phyloP scores from a whole-genome alignment of 78 protist species.

The Dictyostelium firmibasis region DNA sequence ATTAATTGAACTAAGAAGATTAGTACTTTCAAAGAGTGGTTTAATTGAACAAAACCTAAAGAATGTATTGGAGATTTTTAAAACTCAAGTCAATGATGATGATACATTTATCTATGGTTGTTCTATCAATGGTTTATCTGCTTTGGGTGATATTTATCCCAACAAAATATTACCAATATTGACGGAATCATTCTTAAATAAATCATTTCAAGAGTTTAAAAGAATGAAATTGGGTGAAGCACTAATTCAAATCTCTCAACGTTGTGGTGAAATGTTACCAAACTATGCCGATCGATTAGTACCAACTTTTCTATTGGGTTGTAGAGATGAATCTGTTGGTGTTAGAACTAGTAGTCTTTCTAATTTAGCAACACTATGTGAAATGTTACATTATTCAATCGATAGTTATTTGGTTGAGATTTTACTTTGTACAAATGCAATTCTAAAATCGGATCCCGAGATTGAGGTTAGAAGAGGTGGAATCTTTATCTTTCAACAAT shows the following conservation, averaged over 20 bases:
- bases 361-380: constrained; percentile 62
- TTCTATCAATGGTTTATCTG: constrained; percentile 68
- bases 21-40: constrained; percentile 27
- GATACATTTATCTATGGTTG: constrained; percentile 78
- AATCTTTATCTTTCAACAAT: constrained; percentile 29
- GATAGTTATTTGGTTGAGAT: constrained; percentile 66
- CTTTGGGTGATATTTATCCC: constrained; percentile 82
- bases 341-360: constrained; percentile 68
- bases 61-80: constrained; percentile 49
- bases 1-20: constrained; percentile 39
- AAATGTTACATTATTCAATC: constrained; percentile 37
- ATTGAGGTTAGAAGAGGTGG: constrained; percentile 75
- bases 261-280: constrained; percentile 81
- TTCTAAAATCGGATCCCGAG: not conserved
- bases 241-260: constrained; percentile 65
- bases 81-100: constrained; percentile 71
- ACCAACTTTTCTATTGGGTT: constrained; percentile 26
- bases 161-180: constrained; percentile 36
- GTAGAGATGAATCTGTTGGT: constrained; percentile 35
- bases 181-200: not conserved
- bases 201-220: not conserved
- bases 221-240: constrained; percentile 84
- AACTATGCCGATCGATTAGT: constrained; percentile 14
- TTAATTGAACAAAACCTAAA: constrained; percentile 35
- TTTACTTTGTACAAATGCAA: constrained; percentile 9